A percentile compares a stretch with the other conserved stretches of the same genome.
Evolutionary conservation across 23 red algal genomes (phyloP).

Genomic region (Agarophyton chilense): DNA sequence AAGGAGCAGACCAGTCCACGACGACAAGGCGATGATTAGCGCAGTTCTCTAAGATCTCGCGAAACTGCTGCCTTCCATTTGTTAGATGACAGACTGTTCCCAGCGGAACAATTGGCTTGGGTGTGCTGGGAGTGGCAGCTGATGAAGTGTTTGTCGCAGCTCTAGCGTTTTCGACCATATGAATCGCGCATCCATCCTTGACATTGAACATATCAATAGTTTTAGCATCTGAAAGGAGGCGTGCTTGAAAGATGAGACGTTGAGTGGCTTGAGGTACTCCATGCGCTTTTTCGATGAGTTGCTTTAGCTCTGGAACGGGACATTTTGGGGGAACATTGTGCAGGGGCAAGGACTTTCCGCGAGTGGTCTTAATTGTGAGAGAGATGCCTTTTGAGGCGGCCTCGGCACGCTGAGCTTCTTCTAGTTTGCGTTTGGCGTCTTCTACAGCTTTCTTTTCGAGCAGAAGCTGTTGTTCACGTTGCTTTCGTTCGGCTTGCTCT

Average conservation of each 20-base stretch:
- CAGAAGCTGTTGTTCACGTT: not conserved
- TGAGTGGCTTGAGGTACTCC: slow-evolving; percentile 22
- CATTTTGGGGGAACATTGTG: slow-evolving; percentile 3
- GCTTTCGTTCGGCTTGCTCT: not conserved
- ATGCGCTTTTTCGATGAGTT: slow-evolving; percentile 45
- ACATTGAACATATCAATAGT: slow-evolving; percentile 54
- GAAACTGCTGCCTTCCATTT: slow-evolving; percentile 38
- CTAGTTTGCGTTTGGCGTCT: slow-evolving; percentile 30
- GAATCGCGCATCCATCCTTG: slow-evolving; percentile 37
- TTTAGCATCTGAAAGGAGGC: slow-evolving; percentile 60
- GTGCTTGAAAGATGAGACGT: slow-evolving; percentile 70
- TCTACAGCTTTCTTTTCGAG: slow-evolving; percentile 18
- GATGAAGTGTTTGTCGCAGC: slow-evolving; percentile 15
- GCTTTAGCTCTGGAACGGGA: slow-evolving; percentile 34
- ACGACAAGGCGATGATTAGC: slow-evolving; percentile 41
- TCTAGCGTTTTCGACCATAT: slow-evolving; percentile 67
- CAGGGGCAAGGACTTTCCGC: slow-evolving; percentile 25
- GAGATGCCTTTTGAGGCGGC: slow-evolving; percentile 22
- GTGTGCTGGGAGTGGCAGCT: not conserved
- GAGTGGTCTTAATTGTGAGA: slow-evolving; percentile 57
- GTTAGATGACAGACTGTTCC: slow-evolving; percentile 55
- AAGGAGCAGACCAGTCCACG: slow-evolving; percentile 64
- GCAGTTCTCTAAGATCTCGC: slow-evolving; percentile 36
- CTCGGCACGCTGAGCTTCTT: not conserved
- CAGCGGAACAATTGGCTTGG: slow-evolving; percentile 52